A percentile compares a stretch with the other conserved stretches of the same genome.
Conservation (phyloP, 2,329 filamentous ascomycete species). For the Thermoascus crustaceus region DNA sequence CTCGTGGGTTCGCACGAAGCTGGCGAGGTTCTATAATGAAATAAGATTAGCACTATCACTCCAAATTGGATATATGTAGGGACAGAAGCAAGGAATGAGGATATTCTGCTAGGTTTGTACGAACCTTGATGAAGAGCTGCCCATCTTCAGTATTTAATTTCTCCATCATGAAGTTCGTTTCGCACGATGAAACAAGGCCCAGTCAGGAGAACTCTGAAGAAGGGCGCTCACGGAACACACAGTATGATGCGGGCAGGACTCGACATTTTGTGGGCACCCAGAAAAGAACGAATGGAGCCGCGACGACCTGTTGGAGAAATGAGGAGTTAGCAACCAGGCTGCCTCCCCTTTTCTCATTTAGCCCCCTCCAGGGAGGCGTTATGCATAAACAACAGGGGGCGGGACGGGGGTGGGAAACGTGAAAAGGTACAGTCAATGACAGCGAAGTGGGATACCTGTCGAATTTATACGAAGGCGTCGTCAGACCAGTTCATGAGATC, state of each 20-base stretch:
- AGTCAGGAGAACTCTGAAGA: constrained; percentile 28
- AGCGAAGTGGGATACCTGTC: not conserved
- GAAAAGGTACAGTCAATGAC: not conserved
- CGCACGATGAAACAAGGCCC: constrained; percentile 21
- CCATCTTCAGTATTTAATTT: constrained; percentile 44
- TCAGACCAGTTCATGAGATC: not conserved
- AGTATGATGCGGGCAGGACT: constrained; percentile 17
- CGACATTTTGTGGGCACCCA: constrained; percentile 28
- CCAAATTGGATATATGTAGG: constrained; percentile 3
- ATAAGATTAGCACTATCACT: constrained; percentile 1
- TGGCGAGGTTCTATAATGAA: constrained; percentile 69
- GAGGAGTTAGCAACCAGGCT: constrained; percentile 12
- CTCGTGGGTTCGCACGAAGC: constrained; percentile 94
- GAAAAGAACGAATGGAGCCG: constrained; percentile 9
- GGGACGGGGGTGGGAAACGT: constrained; percentile 3
- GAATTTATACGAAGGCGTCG: constrained; percentile 1
- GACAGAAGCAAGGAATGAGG: constrained; percentile 1
- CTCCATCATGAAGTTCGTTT: constrained; percentile 34
- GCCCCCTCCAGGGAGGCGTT: not conserved
- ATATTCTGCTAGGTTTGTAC: constrained; percentile 8
- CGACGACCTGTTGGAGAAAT: constrained; percentile 9
- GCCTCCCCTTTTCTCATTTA: not conserved
- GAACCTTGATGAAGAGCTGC: constrained; percentile 42
- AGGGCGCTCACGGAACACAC: constrained; percentile 26
- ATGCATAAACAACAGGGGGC: not conserved